These are phyloP conservation scores for Chlorociboria aeruginascens DNA, from an alignment of 495 filamentous ascomycete species.

Conservation along the genomic window DNA sequence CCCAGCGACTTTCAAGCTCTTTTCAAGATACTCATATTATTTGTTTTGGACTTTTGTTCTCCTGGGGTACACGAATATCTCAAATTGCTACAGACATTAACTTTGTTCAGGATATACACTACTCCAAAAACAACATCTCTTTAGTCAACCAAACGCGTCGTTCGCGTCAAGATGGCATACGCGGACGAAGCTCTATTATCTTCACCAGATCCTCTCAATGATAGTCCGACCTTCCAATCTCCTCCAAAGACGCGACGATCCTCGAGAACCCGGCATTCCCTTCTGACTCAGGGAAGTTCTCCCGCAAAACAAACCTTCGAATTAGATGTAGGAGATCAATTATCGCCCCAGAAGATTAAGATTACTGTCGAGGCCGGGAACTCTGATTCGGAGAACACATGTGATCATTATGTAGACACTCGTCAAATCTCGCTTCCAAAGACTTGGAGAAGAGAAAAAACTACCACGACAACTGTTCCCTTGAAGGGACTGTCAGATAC, in stretches of 20 bases:
- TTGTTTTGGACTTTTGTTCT: no score
- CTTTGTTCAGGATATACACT: background rate
- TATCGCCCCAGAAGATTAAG: conserved; percentile 36
- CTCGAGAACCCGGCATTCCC: conserved; percentile 7
- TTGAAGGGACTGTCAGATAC: conserved; percentile 35
- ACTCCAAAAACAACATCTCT: background rate
- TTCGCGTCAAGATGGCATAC: background rate
- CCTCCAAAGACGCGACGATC: conserved; percentile 12
- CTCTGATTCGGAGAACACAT: conserved; percentile 13
- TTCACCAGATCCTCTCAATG: conserved; percentile 21
- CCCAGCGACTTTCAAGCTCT: no score
- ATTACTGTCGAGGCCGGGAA: conserved; percentile 41
- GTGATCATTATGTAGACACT: conserved; percentile 1
- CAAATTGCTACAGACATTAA: no score
- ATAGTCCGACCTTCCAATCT: conserved; percentile 11
- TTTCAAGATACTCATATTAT: no score
- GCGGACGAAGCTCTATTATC: conserved; percentile 9
- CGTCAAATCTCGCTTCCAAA: background rate
- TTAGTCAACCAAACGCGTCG: background rate
- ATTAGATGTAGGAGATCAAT: conserved; percentile 36
- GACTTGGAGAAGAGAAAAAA: conserved; percentile 15
- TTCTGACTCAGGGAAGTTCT: conserved; percentile 23
- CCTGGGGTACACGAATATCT: no score
- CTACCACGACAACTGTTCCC: conserved; percentile 32
- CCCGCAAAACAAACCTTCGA: conserved; percentile 41